Percentiles rank a stretch among this genome's conserved stretches.
phyloP scores from a whole-genome alignment of 805 yeast species.

The Yamadazyma akitaensis region DNA sequence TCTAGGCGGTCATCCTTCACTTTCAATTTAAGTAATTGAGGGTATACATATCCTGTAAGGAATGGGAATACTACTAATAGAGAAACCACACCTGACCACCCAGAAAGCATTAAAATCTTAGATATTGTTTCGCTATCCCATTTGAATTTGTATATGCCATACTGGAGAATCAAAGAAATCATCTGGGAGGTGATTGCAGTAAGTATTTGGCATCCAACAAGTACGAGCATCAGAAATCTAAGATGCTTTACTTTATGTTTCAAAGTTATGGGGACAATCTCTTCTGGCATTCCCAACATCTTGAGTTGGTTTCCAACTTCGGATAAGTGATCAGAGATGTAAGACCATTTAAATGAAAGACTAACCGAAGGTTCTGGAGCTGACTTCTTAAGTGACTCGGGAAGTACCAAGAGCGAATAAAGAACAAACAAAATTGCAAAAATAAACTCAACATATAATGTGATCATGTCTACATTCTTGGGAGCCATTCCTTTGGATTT shows the following conservation, averaged over 20 bases:
- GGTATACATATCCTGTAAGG: conserved; percentile 28
- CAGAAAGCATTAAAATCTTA: conserved; percentile 43
- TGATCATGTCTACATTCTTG: neutral
- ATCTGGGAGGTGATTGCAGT: conserved; percentile 28
- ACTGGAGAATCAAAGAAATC: conserved; percentile 43
- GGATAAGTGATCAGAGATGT: neutral
- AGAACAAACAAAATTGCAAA: neutral
- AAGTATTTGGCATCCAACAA: conserved; percentile 41
- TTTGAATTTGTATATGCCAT: conserved; percentile 46
- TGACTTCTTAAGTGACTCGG: neutral
- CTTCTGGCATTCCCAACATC: conserved; percentile 5
- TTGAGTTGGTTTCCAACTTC: neutral
- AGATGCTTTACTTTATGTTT: conserved; percentile 1
- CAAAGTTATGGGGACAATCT: conserved; percentile 2
- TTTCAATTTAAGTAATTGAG: conserved; percentile 22
- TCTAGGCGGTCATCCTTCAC: conserved; percentile 9
- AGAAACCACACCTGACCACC: conserved; percentile 40
- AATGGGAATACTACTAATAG: conserved; percentile 51
- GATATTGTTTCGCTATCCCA: conserved; percentile 56
- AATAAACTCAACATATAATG: neutral
- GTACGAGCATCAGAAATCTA: conserved; percentile 7
- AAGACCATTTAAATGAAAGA: neutral
- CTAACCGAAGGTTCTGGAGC: neutral
- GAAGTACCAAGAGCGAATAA: conserved; percentile 14
- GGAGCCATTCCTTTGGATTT: neutral